These are phyloP conservation scores for Chrysanthemum makinoi DNA, from an alignment of 129 eudicot genomes.

Conservation along the genomic window DNA sequence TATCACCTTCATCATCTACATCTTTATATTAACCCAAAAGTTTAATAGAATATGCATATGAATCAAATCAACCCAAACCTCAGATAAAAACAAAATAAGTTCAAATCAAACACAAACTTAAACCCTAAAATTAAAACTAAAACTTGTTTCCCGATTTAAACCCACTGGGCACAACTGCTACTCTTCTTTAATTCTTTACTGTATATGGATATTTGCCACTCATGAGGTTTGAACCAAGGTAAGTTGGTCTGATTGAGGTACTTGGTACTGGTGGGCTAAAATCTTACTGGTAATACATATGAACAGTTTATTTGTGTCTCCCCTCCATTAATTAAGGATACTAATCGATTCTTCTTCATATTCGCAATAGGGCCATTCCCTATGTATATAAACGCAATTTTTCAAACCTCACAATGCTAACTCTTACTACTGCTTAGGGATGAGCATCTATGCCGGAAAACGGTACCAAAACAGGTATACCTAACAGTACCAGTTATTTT, in stretches of 20 bases:
- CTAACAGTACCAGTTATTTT: no score
- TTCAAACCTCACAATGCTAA: not conserved
- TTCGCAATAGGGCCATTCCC: not conserved
- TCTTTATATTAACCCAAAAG: not conserved
- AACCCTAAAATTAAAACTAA: not conserved
- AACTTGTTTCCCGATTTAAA: not conserved
- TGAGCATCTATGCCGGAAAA: no score
- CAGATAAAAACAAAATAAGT: not conserved
- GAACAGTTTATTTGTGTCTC: no score
- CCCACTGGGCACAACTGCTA: not conserved
- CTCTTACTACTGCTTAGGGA: not conserved
- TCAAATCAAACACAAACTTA: not conserved
- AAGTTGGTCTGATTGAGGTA: not conserved
- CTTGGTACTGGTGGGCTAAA: not conserved
- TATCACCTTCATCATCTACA: slow-evolving; percentile 7
- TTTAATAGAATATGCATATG: not conserved
- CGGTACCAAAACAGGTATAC: no score
- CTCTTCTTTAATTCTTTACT: not conserved
- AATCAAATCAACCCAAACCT: no score
- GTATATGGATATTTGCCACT: not conserved
- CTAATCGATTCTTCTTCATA: not conserved
- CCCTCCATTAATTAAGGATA: not conserved
- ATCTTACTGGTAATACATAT: no score
- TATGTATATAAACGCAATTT: not conserved
- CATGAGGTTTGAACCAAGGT: not conserved